Evolutionary conservation across 192 early-diverging fungal genomes (phyloP), one percentile per base, ranked within the genome.

Genomic region (Gonapodya sp.): DNA sequence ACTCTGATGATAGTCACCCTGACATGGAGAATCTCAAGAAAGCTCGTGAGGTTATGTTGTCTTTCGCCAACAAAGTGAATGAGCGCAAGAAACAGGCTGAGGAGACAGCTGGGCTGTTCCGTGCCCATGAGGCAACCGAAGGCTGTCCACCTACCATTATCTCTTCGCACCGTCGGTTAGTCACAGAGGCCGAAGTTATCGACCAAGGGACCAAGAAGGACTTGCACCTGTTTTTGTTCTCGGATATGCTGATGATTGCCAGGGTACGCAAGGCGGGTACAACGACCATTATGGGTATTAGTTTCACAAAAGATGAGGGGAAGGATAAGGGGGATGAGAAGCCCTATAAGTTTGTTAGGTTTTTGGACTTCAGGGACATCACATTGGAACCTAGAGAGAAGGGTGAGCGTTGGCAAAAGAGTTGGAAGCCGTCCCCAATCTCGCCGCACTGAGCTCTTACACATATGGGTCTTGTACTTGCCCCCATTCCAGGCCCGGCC

Each of bases 71-170:
- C 18, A 72, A 80, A 34, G 89, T 90, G 33, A 88, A 91, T 80
- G 85, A 91, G 36, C 87, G 86, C 80, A 90, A 91, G 83, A 81
- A 84, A 2, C 80, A 83, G 37, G 90, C 88, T 79, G 86, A 87
- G 79, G 85, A 87, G 35, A 75, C 80, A 0, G 84, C 85, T 8
- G 84, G 84, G 0, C 83, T 91, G 18, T 91, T 91, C 80, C 82
- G 88, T 31, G 89, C 88, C 1, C 86, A 85, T 36, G 83, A 86
- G 35, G 83, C 85, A 35, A 91, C 89, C 30, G 84, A 84, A 78
- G 84, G 89, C 79, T 91, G 90, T 73, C 90, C 90, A 0, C 83
- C 89, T 2, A 86, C 80, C 0, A 72, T 91, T 16, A 87, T 91
- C 74, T 82, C 79, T 1, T 79, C 81, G 36, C 83, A 83, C 18